Conservation (phyloP, 106 monocot genomes). For the Acorus calamus region DNA sequence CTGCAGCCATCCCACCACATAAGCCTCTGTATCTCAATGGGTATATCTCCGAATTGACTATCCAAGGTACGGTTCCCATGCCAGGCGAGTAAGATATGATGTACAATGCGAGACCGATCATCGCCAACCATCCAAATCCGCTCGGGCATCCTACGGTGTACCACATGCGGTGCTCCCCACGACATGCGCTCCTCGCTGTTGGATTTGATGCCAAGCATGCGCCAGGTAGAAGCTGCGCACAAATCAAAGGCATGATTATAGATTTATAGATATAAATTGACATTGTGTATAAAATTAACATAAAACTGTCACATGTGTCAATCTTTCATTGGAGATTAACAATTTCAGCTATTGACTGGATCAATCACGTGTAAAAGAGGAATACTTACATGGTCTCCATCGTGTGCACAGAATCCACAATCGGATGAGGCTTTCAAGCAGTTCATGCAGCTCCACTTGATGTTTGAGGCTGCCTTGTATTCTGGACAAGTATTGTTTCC, state of each 20-base stretch:
- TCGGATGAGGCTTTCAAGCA: constrained; percentile 51
- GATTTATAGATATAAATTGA: too few species aligned
- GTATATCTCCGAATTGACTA: constrained; percentile 80
- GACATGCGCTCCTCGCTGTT: constrained; percentile 17
- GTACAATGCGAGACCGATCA: constrained; percentile 41
- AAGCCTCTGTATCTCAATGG: constrained; percentile 47
- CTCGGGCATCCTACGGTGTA: constrained; percentile 69
- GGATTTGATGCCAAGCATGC: constrained; percentile 35
- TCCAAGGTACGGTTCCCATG: constrained; percentile 84
- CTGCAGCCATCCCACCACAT: constrained; percentile 66
- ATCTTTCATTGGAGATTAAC: background rate
- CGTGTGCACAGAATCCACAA: constrained; percentile 57
- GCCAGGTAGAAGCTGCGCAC: constrained; percentile 52
- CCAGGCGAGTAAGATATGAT: constrained; percentile 74
- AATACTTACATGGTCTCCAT: constrained; percentile 26
- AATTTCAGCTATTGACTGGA: background rate
- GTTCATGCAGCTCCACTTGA: constrained; percentile 41
- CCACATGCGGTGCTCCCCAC: constrained; percentile 29
- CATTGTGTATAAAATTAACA: too few species aligned
- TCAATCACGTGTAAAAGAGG: background rate
- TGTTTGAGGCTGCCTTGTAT: constrained; percentile 17
- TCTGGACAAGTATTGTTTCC: constrained; percentile 43
- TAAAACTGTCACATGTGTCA: background rate
- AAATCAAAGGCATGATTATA: too few species aligned
- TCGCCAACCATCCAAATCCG: constrained; percentile 62